Evolutionary conservation across 1,139 yeast species (phyloP).

Genomic region (Taphrina populina): DNA sequence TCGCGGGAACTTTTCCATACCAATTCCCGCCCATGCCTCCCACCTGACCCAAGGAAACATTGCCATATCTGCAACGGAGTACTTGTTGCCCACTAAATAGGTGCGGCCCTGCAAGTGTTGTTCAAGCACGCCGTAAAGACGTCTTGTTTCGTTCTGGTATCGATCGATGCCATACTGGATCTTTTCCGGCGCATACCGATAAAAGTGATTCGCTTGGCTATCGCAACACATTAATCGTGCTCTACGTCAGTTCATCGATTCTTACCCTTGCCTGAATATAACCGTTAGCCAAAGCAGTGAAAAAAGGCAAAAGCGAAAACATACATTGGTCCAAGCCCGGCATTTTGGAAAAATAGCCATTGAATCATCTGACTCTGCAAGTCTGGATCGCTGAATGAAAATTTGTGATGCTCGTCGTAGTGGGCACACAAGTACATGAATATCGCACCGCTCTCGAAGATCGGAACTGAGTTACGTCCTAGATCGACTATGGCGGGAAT

Average conservation of each 20-base stretch:
- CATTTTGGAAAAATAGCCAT: slow-evolving; percentile 58
- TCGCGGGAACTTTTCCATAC: neutral
- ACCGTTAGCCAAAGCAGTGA: too few relatives aligned
- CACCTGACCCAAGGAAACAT: slow-evolving; percentile 47
- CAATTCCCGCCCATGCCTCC: slow-evolving; percentile 8
- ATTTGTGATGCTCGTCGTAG: slow-evolving; percentile 55
- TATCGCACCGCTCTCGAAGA: slow-evolving; percentile 62
- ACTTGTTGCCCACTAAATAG: slow-evolving; percentile 58
- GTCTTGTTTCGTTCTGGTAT: slow-evolving; percentile 53
- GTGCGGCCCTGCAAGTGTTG: slow-evolving; percentile 51
- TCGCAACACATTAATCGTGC: too few relatives aligned
- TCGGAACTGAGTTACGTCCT: slow-evolving; percentile 35
- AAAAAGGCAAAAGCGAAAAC: too few relatives aligned
- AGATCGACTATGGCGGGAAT: slow-evolving; percentile 57
- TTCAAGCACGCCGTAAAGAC: slow-evolving; percentile 57
- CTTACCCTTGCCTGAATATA: too few relatives aligned
- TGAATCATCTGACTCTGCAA: slow-evolving; percentile 44
- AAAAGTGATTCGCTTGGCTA: slow-evolving; percentile 57
- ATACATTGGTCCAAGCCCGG: slow-evolving; percentile 63
- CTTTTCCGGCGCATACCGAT: slow-evolving; percentile 50
- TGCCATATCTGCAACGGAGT: slow-evolving; percentile 58
- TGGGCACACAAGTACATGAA: slow-evolving; percentile 56
- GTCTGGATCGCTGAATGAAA: slow-evolving; percentile 48
- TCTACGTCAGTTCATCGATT: too few relatives aligned
- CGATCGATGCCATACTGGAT: slow-evolving; percentile 55